phyloP scores from a whole-genome alignment of 345 rosid genomes.

The Pugionium dolabratum region DNA sequence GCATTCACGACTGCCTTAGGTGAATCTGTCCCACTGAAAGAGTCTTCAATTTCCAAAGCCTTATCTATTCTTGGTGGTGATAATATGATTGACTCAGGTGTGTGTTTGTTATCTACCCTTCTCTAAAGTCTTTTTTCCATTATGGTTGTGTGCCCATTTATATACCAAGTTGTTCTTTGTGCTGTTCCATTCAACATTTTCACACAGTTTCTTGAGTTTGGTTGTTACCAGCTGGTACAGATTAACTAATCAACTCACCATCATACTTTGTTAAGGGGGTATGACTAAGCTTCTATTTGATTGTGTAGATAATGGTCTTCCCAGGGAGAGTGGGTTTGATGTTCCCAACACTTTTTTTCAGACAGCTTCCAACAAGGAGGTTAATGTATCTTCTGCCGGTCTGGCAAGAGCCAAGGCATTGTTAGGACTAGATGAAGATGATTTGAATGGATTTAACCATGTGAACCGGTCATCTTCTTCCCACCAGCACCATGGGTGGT shows the following conservation, averaged over 20 bases:
- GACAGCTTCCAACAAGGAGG: constrained; percentile 76
- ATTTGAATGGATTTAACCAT: constrained; percentile 43
- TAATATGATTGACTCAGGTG: no score
- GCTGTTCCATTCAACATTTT: not conserved
- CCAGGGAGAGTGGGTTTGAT: constrained; percentile 30
- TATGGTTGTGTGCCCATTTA: not conserved
- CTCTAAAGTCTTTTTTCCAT: no score
- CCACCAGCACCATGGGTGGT: constrained; percentile 31
- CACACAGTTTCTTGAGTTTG: no score
- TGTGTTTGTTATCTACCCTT: no score
- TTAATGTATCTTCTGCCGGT: constrained; percentile 66
- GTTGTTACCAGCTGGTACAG: no score
- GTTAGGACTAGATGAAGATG: constrained; percentile 60
- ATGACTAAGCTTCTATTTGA: constrained; percentile 16
- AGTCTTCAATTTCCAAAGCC: no score
- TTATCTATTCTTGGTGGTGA: no score
- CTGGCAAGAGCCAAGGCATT: constrained; percentile 66
- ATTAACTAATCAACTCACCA: not conserved
- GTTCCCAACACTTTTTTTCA: constrained; percentile 58
- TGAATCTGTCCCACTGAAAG: no score
- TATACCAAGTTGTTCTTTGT: not conserved
- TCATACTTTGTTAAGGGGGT: constrained; percentile 1
- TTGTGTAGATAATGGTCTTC: constrained; percentile 45
- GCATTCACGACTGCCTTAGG: no score
- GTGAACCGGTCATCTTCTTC: constrained; percentile 35